phyloP scores from a whole-genome alignment of 805 yeast species.

The Saccharomycopsis sp. region DNA sequence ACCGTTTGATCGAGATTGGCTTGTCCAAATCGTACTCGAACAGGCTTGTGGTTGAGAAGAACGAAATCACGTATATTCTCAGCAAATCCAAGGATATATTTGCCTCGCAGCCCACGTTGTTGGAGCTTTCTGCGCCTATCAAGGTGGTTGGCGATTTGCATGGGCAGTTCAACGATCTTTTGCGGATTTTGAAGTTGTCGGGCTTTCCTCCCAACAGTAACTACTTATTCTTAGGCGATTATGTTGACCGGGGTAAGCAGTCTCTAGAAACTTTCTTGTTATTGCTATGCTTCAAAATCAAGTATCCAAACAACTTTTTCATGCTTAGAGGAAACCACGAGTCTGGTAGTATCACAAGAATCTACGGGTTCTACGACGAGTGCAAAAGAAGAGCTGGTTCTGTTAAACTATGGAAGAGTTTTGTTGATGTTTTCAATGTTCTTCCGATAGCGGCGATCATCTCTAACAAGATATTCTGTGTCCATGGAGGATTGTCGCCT shows the following conservation, averaged over 20 bases:
- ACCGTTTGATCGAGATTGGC: conserved; percentile 19
- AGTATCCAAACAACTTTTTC: conserved; percentile 80
- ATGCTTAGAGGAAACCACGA: conserved; percentile 77
- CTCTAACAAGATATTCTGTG: conserved; percentile 78
- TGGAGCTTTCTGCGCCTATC: conserved; percentile 69
- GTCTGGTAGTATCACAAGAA: conserved; percentile 77
- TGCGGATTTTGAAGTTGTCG: conserved; percentile 73
- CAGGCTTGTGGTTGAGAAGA: conserved; percentile 11
- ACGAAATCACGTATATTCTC: conserved; percentile 19
- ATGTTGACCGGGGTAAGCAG: conserved; percentile 82
- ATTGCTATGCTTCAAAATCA: conserved; percentile 70
- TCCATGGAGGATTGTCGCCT: conserved; percentile 80
- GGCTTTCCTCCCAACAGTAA: conserved; percentile 82
- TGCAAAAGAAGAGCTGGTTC: conserved; percentile 68
- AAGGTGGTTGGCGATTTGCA: conserved; percentile 85
- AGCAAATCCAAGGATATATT: conserved; percentile 45
- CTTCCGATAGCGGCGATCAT: conserved; percentile 79
- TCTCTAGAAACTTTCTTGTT: conserved; percentile 70
- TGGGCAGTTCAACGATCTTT: conserved; percentile 75
- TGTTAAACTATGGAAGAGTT: conserved; percentile 73
- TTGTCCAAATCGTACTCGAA: conserved; percentile 15
- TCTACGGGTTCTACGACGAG: conserved; percentile 81
- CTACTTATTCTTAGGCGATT: conserved; percentile 73
- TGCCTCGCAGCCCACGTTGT: conserved; percentile 55
- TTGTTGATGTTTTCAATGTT: conserved; percentile 75